Evolutionary conservation across 805 yeast species (phyloP).

Genomic region (Hanseniaspora pseudoguilliermondii): DNA sequence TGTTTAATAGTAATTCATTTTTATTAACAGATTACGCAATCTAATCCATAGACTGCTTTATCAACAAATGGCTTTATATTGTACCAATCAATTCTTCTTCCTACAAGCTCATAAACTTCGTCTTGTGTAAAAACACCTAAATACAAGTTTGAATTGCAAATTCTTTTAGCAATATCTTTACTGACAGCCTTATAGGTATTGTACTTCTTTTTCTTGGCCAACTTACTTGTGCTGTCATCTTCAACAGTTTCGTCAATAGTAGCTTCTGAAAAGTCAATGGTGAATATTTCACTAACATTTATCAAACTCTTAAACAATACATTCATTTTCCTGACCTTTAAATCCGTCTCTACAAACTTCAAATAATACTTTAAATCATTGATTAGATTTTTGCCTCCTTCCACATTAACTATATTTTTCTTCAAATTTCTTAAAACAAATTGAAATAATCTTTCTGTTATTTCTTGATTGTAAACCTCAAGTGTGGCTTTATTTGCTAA

Average conservation of each 20-base stretch:
- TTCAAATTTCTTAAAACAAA: slow-evolving; percentile 66
- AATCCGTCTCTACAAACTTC: slow-evolving; percentile 47
- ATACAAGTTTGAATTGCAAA: slow-evolving; percentile 72
- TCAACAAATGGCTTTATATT: slow-evolving; percentile 68
- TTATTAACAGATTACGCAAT: slow-evolving; percentile 60
- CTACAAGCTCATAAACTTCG: slow-evolving; percentile 86
- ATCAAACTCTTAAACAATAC: slow-evolving; percentile 71
- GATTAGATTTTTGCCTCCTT: slow-evolving; percentile 73
- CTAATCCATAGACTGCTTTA: slow-evolving; percentile 87
- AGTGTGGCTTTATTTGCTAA: slow-evolving; percentile 78
- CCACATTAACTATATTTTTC: slow-evolving; percentile 55
- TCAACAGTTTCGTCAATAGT: slow-evolving; percentile 4
- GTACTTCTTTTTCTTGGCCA: slow-evolving; percentile 19
- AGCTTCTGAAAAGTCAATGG: slow-evolving; percentile 36
- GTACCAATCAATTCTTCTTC: slow-evolving; percentile 78
- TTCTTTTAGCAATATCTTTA: slow-evolving; percentile 68
- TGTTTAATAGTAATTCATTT: slow-evolving; percentile 18
- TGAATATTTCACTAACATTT: slow-evolving; percentile 69
- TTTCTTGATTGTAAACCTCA: slow-evolving; percentile 88
- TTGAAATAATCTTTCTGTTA: slow-evolving; percentile 74
- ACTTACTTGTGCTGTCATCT: background rate
- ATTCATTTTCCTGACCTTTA: slow-evolving; percentile 54
- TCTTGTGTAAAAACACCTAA: slow-evolving; percentile 85
- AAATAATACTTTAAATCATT: slow-evolving; percentile 71
- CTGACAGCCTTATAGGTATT: slow-evolving; percentile 38